Evolutionary conservation across 73 alveolate species (phyloP).

Genomic region (Paramecium sexaurelia): DNA sequence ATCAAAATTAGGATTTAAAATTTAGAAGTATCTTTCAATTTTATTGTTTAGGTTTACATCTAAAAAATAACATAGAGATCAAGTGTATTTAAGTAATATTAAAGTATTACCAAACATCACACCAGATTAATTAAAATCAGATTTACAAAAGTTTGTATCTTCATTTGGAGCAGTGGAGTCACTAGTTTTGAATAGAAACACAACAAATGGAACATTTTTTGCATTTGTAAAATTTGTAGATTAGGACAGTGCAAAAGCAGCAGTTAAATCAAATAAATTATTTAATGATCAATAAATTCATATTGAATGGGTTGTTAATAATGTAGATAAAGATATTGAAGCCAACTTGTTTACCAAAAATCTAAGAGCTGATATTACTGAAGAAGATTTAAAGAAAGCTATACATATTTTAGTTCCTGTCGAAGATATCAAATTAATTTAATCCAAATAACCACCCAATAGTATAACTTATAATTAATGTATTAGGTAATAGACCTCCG

Average conservation of each 20-base stretch:
- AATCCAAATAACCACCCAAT: not conserved
- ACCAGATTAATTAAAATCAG: conserved; percentile 13
- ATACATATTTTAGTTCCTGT: not conserved
- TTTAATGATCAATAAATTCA: not conserved
- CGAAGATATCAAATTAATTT: not conserved
- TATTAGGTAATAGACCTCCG: not conserved
- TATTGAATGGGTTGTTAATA: conserved; percentile 17
- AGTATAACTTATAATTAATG: not conserved
- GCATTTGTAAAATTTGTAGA: conserved; percentile 13
- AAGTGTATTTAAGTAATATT: not conserved
- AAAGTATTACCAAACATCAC: not conserved
- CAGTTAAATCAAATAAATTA: conserved; percentile 19
- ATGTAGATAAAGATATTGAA: conserved; percentile 9
- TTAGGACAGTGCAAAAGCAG: not conserved
- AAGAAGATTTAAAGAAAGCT: conserved; percentile 19
- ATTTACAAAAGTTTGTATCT: not conserved
- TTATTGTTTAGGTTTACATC: not conserved
- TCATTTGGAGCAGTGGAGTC: not conserved
- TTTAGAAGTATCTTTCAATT: conserved; percentile 7
- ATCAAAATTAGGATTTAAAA: not conserved
- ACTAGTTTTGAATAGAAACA: not conserved
- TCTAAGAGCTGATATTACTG: not conserved
- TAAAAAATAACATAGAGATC: not conserved
- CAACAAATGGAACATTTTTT: not conserved
- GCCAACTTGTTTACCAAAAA: conserved; percentile 25